A percentile compares a stretch with the other conserved stretches of the same genome.
Evolutionary conservation across 768 basidiomycete species (phyloP).

Genomic region (Xerocomellus dryophilus): DNA sequence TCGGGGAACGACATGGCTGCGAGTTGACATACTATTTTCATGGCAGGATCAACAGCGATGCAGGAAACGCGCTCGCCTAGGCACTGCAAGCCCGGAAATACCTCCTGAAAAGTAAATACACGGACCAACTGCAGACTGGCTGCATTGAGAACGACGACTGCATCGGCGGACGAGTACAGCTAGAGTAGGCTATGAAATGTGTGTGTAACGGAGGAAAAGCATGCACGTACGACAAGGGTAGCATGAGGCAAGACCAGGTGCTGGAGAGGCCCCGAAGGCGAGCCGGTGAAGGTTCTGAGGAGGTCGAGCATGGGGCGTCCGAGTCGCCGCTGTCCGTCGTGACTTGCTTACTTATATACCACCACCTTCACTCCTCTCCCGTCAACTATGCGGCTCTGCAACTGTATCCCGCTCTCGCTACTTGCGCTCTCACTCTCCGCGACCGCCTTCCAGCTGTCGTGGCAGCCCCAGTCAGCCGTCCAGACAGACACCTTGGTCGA

Average conservation of each 20-base stretch:
- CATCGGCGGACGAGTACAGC: constrained; percentile 72
- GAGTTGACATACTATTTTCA: constrained; percentile 67
- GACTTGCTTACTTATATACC: constrained; percentile 11
- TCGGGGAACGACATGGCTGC: constrained; percentile 2
- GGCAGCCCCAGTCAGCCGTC: constrained; percentile 19
- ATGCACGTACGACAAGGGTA: constrained; percentile 55
- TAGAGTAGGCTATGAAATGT: constrained; percentile 27
- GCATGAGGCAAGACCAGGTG: constrained; percentile 55
- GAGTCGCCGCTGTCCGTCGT: constrained; percentile 1
- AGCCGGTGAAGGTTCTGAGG: constrained; percentile 43
- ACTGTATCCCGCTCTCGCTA: constrained; percentile 35
- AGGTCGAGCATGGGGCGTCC: constrained; percentile 46
- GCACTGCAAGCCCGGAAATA: constrained; percentile 60
- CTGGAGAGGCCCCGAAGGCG: constrained; percentile 53
- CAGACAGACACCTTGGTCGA: constrained; percentile 70
- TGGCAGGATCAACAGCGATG: constrained; percentile 69
- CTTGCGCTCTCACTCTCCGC: constrained; percentile 20
- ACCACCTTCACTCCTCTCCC: not conserved
- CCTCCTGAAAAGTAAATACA: constrained; percentile 77
- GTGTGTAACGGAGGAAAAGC: not conserved
- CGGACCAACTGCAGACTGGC: constrained; percentile 59
- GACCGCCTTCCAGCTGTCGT: constrained; percentile 24
- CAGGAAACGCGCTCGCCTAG: constrained; percentile 49
- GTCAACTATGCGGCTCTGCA: constrained; percentile 33
- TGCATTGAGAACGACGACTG: constrained; percentile 72